Evolutionary conservation across 2,329 filamentous ascomycete genomes (phyloP), one percentile per base, ranked within the genome.

Genomic region (Diaporthe australafricana): DNA sequence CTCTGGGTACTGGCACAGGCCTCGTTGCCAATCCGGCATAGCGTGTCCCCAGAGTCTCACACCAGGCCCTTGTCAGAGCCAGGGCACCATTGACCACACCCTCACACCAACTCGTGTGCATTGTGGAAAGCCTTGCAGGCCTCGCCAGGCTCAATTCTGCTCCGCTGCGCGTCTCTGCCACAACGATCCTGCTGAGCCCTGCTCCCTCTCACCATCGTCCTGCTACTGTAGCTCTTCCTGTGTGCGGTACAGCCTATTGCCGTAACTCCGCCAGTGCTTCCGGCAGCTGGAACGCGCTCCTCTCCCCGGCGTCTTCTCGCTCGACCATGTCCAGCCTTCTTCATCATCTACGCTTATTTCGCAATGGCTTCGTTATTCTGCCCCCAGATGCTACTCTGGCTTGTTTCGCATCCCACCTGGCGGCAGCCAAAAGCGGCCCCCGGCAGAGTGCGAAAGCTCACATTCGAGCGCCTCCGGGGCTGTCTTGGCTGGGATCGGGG

Each of bases 21-120:
- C 40, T 62, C n/a, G 45, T 50, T 35, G 60, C 60, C 42, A 48
- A 62, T 72, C 38, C 25, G 68, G 71, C 45, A 70, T 72, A 67
- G 71, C 47, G 48, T 38, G 67, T 52, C 60, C 69, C 60, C 60
- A 65, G 60, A 65, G 60, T 50, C 60, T 65, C 70, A 69, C 56
- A 30, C n/a, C 42, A 30, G 25, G 63, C 45, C 69, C 72, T 68
- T 68, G 71, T 68, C 62, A 17, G 48, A 22, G 25, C 47, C 69
- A 71, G 72, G 63, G 69, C 68, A 71, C 63, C 72, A 73, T 68
- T 68, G 71, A 55, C 57, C 47, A 53, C 68, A 70, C 56, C 56
- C 35, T 62, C 52, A 35, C 60, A 69, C 52, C 50, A 60, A 45
- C 38, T 60, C 66, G 38, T 14, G 50, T 57, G n/a, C 32, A 35